A percentile compares a stretch with the other conserved stretches of the same genome.
phyloP scores from a whole-genome alignment of 1,284 basidiomycete genomes.

The Sanghuangporus sanghuang region DNA sequence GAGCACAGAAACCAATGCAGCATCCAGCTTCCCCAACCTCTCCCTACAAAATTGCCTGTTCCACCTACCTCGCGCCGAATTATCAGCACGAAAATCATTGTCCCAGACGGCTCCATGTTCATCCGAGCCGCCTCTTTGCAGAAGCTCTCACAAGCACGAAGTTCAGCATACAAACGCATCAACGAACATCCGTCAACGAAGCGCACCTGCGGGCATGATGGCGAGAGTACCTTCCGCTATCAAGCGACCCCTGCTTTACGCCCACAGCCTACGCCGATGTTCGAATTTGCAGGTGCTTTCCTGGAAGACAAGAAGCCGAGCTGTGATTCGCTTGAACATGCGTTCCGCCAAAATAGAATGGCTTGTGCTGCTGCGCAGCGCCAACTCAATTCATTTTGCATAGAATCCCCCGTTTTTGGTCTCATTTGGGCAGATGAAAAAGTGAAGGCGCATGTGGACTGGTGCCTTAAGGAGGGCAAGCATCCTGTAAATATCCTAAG shows the following conservation, averaged over 20 bases:
- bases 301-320: slow-evolving; percentile 58
- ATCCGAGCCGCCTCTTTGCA: slow-evolving; percentile 35
- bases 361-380: slow-evolving; percentile 43
- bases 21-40: slow-evolving; percentile 46
- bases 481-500: slow-evolving; percentile 27
- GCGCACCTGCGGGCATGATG: slow-evolving; percentile 32
- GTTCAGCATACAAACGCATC: slow-evolving; percentile 43
- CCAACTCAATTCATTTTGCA: slow-evolving; percentile 43
- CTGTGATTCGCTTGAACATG: slow-evolving; percentile 42
- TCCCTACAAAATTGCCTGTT: slow-evolving; percentile 25
- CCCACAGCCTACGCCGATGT: slow-evolving; percentile 38
- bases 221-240: slow-evolving; percentile 43
- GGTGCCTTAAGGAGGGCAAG: slow-evolving; percentile 35
- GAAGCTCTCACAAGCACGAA: slow-evolving; percentile 35
- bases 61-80: slow-evolving; percentile 27
- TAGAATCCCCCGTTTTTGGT: slow-evolving; percentile 46
- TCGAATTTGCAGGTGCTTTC: slow-evolving; percentile 49
- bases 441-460: slow-evolving; percentile 52
- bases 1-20: slow-evolving; percentile 39
- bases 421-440: slow-evolving; percentile 48
- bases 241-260: slow-evolving; percentile 45
- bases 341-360: slow-evolving; percentile 56
- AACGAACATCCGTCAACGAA: slow-evolving; percentile 33
- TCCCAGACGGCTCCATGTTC: slow-evolving; percentile 46
- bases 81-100: slow-evolving; percentile 38